Percentiles rank a stretch among this genome's conserved stretches.
phyloP scores from a whole-genome alignment of 2,329 filamentous ascomycete species.

The Aspergillus melleus region DNA sequence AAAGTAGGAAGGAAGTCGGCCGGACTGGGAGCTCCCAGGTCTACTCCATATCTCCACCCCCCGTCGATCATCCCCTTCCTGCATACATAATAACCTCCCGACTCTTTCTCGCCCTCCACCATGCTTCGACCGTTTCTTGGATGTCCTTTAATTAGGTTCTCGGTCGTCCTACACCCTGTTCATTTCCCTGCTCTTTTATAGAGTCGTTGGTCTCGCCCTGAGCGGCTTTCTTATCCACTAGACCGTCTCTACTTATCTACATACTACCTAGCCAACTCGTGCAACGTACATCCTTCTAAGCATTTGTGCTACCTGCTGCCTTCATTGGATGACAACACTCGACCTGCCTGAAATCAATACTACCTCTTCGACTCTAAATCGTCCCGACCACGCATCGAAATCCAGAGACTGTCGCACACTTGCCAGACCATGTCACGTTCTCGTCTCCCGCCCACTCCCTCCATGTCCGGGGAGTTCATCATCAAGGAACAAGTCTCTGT shows the following conservation, averaged over 20 bases:
- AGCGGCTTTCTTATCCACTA: not conserved
- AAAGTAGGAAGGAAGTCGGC: too few species aligned
- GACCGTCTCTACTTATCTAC: not conserved
- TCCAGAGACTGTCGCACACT: not conserved
- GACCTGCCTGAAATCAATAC: not conserved
- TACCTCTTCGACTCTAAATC: not conserved
- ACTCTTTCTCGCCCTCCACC: slow-evolving; percentile 13
- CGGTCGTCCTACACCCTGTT: not conserved
- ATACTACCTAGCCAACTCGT: not conserved
- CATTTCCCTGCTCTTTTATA: not conserved
- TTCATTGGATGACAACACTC: not conserved
- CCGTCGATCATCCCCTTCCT: slow-evolving; percentile 7
- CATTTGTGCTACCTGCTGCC: not conserved
- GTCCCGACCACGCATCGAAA: not conserved
- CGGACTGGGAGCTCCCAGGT: not conserved
- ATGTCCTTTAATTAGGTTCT: not conserved
- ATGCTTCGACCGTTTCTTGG: slow-evolving; percentile 11
- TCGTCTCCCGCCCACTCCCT: slow-evolving; percentile 37
- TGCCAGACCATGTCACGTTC: slow-evolving; percentile 32
- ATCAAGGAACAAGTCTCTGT: slow-evolving; percentile 35
- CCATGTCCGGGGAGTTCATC: slow-evolving; percentile 40
- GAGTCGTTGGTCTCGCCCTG: not conserved
- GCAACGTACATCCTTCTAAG: not conserved
- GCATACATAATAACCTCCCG: not conserved
- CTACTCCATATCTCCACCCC: not conserved